Base-by-base conservation (phyloP, 1,139 yeast genomes). In the Protomyces macrosporus region DNA sequence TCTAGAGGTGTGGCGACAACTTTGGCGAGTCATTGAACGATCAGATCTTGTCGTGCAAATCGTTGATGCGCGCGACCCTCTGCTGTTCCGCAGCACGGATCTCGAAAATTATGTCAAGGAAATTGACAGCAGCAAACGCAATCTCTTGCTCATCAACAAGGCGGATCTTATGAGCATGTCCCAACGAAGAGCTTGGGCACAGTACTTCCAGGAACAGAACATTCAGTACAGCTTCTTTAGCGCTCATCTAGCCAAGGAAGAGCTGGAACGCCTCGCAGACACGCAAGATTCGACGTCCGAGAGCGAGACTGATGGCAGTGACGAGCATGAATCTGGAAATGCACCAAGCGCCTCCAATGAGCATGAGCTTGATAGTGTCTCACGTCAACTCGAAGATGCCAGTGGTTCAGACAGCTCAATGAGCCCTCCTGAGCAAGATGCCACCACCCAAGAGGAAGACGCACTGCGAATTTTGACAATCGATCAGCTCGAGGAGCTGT, bases 11-110 rank as follows among this genome's bases (percentile, higher is more conserved):
- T 95, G 99, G 99, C 85, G 95, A 74, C 99, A 95, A 76, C 79
- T 95, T 70, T 95, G 99, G 99, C 82, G 99, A 77, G 99, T 95
- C 60, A 90, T 91, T 16, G 99, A 95, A 75, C 83, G 98, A 73
- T 88, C 95, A 57, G 97, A 93, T 75, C 80, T 95, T 71, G 84
- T 95, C 55, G 98, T 95, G 3, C 99, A 95, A 74, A 95, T 95
- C 78, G 98, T 93, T 39, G 99, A 95, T 78, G 98, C 98, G 6
- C 82, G 99, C 76, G 90, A 89, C 72, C 98, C 99, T 3, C 77
- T 91, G 66, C 80, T 90, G 68, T 95, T 90, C 78, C 82, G 98
- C 74, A 90, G 97, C 0, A 83, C 84, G 40, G 98, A 95, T 76
- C 81, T 95, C 73, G 98, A 89, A 68, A 81, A 76, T 45, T 95